Evolutionary conservation across 306 rosid species (phyloP).

Genomic region (Inga oerstediana): DNA sequence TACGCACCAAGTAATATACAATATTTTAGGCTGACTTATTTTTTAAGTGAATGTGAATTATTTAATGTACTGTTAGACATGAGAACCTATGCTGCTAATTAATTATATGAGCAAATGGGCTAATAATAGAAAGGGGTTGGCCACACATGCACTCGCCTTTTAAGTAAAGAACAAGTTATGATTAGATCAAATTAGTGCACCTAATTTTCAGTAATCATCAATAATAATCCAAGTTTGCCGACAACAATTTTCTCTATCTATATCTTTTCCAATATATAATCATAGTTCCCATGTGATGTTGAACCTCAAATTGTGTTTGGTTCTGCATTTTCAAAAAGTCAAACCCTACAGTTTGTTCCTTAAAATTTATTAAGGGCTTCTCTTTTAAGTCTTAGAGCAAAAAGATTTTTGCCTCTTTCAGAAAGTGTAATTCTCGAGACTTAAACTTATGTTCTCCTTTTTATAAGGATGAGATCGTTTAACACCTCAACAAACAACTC

Average conservation of each 20-base stretch:
- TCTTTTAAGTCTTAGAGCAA: too few species aligned
- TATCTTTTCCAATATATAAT: conserved; percentile 24
- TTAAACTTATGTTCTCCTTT: too few species aligned
- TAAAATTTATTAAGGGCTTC: too few species aligned
- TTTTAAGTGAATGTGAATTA: conserved; percentile 11
- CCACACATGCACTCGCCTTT: not conserved
- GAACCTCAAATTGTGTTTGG: not conserved
- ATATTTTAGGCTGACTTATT: not conserved
- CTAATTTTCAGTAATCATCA: conserved; percentile 25
- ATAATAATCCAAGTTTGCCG: not conserved
- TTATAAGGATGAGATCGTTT: too few species aligned
- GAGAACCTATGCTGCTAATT: not conserved
- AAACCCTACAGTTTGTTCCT: not conserved
- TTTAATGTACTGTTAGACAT: not conserved
- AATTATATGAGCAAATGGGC: not conserved
- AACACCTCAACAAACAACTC: too few species aligned
- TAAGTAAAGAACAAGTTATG: conserved; percentile 19
- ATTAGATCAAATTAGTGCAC: conserved; percentile 39
- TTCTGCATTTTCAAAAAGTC: conserved; percentile 31
- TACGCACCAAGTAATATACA: not conserved
- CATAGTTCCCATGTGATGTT: conserved; percentile 32
- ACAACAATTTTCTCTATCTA: not conserved
- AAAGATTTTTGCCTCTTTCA: too few species aligned
- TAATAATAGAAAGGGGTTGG: not conserved
- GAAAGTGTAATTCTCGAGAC: accelerated